phyloP scores from a whole-genome alignment of 129 eudicot genomes.

The Oenanthe sinensis region DNA sequence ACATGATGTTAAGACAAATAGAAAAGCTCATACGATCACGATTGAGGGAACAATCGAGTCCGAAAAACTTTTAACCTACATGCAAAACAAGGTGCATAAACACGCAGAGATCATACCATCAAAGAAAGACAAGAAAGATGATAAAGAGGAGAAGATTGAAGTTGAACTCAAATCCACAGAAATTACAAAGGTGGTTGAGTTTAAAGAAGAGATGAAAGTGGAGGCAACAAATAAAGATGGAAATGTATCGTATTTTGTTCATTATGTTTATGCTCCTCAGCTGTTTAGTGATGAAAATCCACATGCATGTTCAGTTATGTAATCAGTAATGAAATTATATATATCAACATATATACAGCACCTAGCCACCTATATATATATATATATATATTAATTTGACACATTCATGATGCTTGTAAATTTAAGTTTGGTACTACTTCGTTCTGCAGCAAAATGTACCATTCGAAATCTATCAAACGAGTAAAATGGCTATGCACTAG shows the following conservation, averaged over 20 bases:
- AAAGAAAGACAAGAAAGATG: conserved; percentile 22
- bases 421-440: background rate
- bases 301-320: conserved; percentile 72
- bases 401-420: background rate
- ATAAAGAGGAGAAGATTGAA: conserved; percentile 19
- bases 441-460: background rate
- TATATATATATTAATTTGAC: too few species aligned
- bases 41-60: conserved; percentile 66
- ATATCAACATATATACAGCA: too few species aligned
- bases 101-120: conserved; percentile 55
- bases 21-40: conserved; percentile 64
- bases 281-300: conserved; percentile 97
- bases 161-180: conserved; percentile 21
- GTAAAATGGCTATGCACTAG: background rate
- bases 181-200: conserved; percentile 20
- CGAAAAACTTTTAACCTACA: conserved; percentile 56
- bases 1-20: conserved; percentile 64
- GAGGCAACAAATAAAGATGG: conserved; percentile 50
- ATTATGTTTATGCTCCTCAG: conserved; percentile 91
- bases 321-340: background rate
- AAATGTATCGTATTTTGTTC: conserved; percentile 63
- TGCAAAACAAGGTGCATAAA: conserved; percentile 51
- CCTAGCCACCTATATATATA: too few species aligned
- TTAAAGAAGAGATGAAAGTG: conserved; percentile 18
- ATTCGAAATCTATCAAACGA: background rate